These are phyloP conservation scores for Salix viminalis DNA, from an alignment of 345 rosid genomes.

Conservation along the genomic window DNA sequence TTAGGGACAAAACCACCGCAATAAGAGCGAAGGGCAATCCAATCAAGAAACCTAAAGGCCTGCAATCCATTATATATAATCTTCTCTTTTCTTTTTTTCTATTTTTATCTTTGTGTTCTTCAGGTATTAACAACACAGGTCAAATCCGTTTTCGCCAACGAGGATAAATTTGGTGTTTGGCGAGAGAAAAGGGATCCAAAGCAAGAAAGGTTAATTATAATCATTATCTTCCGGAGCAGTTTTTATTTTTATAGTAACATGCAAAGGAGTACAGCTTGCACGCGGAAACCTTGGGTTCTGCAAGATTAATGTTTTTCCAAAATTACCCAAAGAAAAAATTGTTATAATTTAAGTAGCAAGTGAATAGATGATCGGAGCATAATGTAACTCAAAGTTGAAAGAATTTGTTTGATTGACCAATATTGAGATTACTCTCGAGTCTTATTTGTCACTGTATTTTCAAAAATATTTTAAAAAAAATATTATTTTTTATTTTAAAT, in stretches of 20 bases:
- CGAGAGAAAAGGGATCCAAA: not conserved
- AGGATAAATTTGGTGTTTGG: not conserved
- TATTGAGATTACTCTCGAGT: too few relatives aligned
- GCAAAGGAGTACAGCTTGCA: not conserved
- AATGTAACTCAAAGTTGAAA: too few relatives aligned
- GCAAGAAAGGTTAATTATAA: not conserved
- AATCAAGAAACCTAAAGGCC: slow-evolving; percentile 33
- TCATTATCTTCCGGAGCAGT: not conserved
- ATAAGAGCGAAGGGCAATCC: slow-evolving; percentile 35
- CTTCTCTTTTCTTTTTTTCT: not conserved
- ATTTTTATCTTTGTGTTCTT: not conserved
- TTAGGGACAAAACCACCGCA: slow-evolving; percentile 22
- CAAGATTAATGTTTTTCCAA: not conserved
- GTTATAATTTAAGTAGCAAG: not conserved
- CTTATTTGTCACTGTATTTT: too few relatives aligned
- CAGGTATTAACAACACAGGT: not conserved
- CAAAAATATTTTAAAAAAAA: too few relatives aligned
- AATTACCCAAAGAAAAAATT: not conserved
- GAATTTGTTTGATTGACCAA: too few relatives aligned
- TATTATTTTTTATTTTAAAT: too few relatives aligned
- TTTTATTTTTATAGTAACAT: not conserved
- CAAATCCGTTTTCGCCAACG: slow-evolving; percentile 1
- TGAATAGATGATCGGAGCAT: not conserved
- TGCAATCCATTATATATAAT: slow-evolving; percentile 25
- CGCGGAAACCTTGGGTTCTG: not conserved